Evolutionary conservation across 306 rosid species (phyloP), one percentile per base, ranked within the genome.

Genomic region (Trifolium fragiferum): DNA sequence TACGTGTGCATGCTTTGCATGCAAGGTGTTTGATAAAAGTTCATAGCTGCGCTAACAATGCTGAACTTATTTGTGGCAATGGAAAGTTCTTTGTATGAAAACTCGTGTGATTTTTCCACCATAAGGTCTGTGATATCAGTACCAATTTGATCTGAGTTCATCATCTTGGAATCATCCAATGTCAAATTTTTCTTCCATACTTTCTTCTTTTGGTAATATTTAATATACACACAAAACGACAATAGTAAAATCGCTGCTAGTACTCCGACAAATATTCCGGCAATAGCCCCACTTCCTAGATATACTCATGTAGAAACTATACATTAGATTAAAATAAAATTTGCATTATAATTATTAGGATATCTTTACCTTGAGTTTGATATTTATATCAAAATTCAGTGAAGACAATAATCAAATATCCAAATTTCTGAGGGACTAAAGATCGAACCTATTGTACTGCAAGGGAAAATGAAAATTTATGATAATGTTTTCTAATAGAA

Each of bases 11-110:
- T n/a, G n/a, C n/a, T n/a, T n/a, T n/a, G n/a, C n/a, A n/a, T n/a
- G n/a, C n/a, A n/a, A n/a, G n/a, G n/a, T n/a, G n/a, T n/a, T n/a
- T n/a, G n/a, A n/a, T n/a, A n/a, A n/a, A n/a, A n/a, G n/a, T n/a
- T n/a, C n/a, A n/a, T n/a, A n/a, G n/a, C n/a, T n/a, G n/a, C n/a
- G n/a, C n/a, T n/a, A n/a, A n/a, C n/a, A n/a, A n/a, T n/a, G n/a
- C 87, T 92, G 76, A 92, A 92, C 82, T 92, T 64, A 82, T 87
- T 79, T 40, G 96, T 90, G 25, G 94, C 94, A 49, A 53, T 80
- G 32, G 91, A 82, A 66, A 92, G 91, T 84, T 92, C 96, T 78
- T 87, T 89, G 23, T 76, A 87, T 10, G 94, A 78, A 81, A 93
- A 87, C 66, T 90, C 91, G 78, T 86, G 77, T 70, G 96, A 90